A percentile compares a stretch with the other conserved stretches of the same genome.
phyloP scores from a whole-genome alignment of 257 asterid genomes.

The Solanum ahanhuiri region DNA sequence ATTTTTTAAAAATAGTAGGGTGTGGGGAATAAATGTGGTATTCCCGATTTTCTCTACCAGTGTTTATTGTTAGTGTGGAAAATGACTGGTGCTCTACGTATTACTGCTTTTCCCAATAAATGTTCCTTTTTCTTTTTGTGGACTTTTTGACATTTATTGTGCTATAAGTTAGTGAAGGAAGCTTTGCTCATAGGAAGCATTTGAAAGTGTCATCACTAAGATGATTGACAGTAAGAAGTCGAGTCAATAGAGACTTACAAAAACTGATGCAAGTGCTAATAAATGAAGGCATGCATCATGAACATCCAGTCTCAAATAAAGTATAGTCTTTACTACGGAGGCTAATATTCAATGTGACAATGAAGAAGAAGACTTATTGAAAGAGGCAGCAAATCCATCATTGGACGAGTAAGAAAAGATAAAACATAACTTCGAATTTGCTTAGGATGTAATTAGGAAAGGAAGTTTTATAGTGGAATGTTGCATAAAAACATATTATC shows the following conservation, averaged over 20 bases:
- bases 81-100: not conserved
- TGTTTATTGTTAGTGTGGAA: not conserved
- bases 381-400: not conserved
- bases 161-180: not conserved
- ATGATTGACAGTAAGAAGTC: not conserved
- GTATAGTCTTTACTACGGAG: not conserved
- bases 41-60: not conserved
- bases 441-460: not conserved
- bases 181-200: not conserved
- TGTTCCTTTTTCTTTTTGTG: not conserved
- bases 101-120: not conserved
- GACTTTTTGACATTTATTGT: not conserved
- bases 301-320: not conserved
- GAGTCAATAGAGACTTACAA: not conserved
- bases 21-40: not conserved
- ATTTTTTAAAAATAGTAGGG: not conserved
- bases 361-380: not conserved
- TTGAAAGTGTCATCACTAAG: not conserved
- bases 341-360: not conserved
- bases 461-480: not conserved
- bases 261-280: not conserved
- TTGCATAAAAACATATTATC: no score
- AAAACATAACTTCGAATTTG: not conserved
- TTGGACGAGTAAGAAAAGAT: not conserved
- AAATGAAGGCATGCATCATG: not conserved